Conservation (phyloP, 1,139 yeast genomes). For the Pichia sp. region DNA sequence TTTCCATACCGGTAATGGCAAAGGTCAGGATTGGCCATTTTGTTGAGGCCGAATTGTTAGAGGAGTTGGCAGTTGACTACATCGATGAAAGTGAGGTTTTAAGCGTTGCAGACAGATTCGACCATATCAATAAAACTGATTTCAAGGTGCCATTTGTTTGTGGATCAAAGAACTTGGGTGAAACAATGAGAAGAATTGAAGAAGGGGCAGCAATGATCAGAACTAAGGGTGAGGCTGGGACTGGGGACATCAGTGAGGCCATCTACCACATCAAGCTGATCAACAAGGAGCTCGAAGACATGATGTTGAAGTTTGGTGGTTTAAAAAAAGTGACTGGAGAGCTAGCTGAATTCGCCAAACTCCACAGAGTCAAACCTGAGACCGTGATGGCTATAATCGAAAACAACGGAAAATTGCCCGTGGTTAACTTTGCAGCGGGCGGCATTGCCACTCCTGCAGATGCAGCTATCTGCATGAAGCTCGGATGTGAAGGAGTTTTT, state of each 20-base stretch:
- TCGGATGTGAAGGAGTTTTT: constrained; percentile 89
- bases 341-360: constrained; percentile 49
- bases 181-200: constrained; percentile 72
- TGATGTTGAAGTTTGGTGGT: constrained; percentile 33
- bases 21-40: constrained; percentile 82
- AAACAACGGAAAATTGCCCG: constrained; percentile 64
- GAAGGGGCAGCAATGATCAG: constrained; percentile 91
- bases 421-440: constrained; percentile 87
- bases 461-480: constrained; percentile 84
- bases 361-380: constrained; percentile 56
- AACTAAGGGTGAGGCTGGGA: constrained; percentile 87
- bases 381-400: constrained; percentile 50
- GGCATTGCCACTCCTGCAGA: constrained; percentile 90
- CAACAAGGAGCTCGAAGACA: constrained; percentile 50
- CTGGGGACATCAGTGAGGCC: constrained; percentile 87
- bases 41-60: constrained; percentile 78
- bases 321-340: constrained; percentile 34
- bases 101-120: constrained; percentile 71
- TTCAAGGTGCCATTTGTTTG: constrained; percentile 81
- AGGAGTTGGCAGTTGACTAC: constrained; percentile 71
- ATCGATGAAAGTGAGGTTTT: constrained; percentile 83
- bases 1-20: constrained; percentile 81
- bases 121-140: constrained; percentile 60
- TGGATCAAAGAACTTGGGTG: constrained; percentile 82
- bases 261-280: constrained; percentile 68